phyloP scores from a whole-genome alignment of 139 green algal genomes.

The Chlorella sp. region DNA sequence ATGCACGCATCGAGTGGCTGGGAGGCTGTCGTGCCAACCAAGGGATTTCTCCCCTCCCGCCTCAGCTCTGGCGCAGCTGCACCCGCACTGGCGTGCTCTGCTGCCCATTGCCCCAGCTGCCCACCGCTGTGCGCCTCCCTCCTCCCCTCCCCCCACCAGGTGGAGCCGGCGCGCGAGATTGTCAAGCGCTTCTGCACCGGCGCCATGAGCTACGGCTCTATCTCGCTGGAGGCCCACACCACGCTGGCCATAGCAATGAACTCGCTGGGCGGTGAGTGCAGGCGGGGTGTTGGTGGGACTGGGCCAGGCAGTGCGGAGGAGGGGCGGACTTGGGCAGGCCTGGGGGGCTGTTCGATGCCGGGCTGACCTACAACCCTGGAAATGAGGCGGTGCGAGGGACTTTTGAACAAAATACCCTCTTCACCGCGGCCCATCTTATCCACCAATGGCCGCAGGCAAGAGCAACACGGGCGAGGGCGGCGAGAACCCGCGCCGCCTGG shows the following conservation, averaged over 20 bases:
- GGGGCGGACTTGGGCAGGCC: too few species aligned
- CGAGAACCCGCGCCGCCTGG: conserved; percentile 90
- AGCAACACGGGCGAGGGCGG: conserved; percentile 80
- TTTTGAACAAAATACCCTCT: too few species aligned
- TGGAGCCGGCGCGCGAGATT: conserved; percentile 89
- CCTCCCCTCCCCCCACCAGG: conserved; percentile 50
- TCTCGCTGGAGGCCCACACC: conserved; percentile 93
- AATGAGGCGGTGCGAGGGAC: too few species aligned
- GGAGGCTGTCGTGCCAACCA: background rate
- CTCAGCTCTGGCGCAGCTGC: too few species aligned
- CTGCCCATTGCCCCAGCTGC: background rate
- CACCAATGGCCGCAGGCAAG: conserved; percentile 1
- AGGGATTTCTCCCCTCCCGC: background rate
- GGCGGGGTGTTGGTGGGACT: background rate
- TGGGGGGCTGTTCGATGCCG: too few species aligned
- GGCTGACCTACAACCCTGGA: too few species aligned
- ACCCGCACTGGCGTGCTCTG: background rate
- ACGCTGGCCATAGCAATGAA: conserved; percentile 96
- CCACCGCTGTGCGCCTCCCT: background rate
- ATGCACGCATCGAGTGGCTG: background rate
- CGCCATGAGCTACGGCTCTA: conserved; percentile 87
- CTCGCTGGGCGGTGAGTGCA: conserved; percentile 83
- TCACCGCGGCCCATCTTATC: background rate
- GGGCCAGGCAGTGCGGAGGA: background rate
- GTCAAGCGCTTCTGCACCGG: conserved; percentile 94